These are phyloP conservation scores for Suillus americanus DNA, from an alignment of 768 basidiomycete species.

Conservation along the genomic window DNA sequence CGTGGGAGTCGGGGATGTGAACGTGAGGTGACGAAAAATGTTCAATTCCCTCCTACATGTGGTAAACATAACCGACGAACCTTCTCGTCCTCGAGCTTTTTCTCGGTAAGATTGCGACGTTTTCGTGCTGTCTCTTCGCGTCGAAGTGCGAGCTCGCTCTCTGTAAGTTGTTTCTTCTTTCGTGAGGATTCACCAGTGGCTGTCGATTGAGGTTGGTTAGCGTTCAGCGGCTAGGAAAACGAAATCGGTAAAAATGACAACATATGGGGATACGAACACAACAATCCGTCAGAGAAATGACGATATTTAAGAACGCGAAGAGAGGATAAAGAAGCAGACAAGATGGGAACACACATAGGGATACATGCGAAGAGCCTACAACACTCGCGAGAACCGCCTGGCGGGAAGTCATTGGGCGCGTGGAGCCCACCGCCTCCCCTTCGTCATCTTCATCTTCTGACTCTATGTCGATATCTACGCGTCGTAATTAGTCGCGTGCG, in stretches of 20 bases:
- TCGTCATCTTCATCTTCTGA: conserved; percentile 43
- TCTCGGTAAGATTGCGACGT: conserved; percentile 76
- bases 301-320: not conserved
- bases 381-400: conserved; percentile 74
- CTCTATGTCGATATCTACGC: conserved; percentile 39
- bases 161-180: conserved; percentile 69
- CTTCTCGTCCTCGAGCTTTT: conserved; percentile 86
- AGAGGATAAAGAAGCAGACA: not conserved
- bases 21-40: not conserved
- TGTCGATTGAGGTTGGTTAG: not conserved
- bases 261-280: not conserved
- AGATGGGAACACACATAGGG: conserved; percentile 42
- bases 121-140: conserved; percentile 83
- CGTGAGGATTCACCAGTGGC: conserved; percentile 16
- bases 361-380: conserved; percentile 67
- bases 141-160: conserved; percentile 69
- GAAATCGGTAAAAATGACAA: not conserved
- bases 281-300: not conserved
- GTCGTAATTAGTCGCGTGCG: not conserved
- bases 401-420: conserved; percentile 51
- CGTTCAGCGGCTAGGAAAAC: not conserved
- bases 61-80: conserved; percentile 32
- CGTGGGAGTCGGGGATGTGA: no score
- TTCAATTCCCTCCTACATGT: not conserved
- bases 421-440: conserved; percentile 32